Percentiles rank a stretch among this genome's conserved stretches.
These are phyloP conservation scores for Dioszegia hungarica DNA, from an alignment of 768 basidiomycete species.

Conservation along the genomic window DNA sequence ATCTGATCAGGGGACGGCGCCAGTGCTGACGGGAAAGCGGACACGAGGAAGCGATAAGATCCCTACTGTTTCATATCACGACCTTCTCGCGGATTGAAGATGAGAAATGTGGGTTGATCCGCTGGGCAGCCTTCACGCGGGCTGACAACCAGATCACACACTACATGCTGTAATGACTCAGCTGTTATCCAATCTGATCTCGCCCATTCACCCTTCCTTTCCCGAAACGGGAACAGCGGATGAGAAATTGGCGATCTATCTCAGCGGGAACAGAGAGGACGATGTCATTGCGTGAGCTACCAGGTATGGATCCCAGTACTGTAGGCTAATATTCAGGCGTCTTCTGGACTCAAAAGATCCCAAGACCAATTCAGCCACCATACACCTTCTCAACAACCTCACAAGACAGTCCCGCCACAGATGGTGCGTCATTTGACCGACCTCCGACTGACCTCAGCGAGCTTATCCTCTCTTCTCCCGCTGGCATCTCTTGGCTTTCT, in stretches of 20 bases:
- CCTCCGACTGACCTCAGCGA: slow-evolving; percentile 32
- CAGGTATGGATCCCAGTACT: too few species aligned
- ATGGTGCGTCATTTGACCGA: slow-evolving; percentile 53
- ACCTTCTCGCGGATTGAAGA: slow-evolving; percentile 70
- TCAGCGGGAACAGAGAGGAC: slow-evolving; percentile 63
- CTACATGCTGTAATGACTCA: slow-evolving; percentile 68
- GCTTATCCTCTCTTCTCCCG: slow-evolving; percentile 6
- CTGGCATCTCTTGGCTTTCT: slow-evolving; percentile 58
- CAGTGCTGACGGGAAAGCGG: slow-evolving; percentile 52
- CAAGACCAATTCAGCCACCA: slow-evolving; percentile 58
- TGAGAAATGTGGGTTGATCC: slow-evolving; percentile 53
- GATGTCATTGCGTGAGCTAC: slow-evolving; percentile 68
- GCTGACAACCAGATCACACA: slow-evolving; percentile 55
- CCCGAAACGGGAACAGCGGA: slow-evolving; percentile 54
- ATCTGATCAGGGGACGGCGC: background rate
- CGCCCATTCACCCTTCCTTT: slow-evolving; percentile 54
- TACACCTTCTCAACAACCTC: slow-evolving; percentile 71
- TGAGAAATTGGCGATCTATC: slow-evolving; percentile 55
- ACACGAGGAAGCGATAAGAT: slow-evolving; percentile 67
- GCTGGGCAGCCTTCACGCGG: too few species aligned
- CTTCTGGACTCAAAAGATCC: slow-evolving; percentile 62
- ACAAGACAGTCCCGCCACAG: slow-evolving; percentile 58
- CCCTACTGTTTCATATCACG: slow-evolving; percentile 66
- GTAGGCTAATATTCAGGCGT: too few species aligned
- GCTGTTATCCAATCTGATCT: slow-evolving; percentile 76